Conservation (phyloP, 1,284 basidiomycete species). For the Fomitiporia mediterranea region DNA sequence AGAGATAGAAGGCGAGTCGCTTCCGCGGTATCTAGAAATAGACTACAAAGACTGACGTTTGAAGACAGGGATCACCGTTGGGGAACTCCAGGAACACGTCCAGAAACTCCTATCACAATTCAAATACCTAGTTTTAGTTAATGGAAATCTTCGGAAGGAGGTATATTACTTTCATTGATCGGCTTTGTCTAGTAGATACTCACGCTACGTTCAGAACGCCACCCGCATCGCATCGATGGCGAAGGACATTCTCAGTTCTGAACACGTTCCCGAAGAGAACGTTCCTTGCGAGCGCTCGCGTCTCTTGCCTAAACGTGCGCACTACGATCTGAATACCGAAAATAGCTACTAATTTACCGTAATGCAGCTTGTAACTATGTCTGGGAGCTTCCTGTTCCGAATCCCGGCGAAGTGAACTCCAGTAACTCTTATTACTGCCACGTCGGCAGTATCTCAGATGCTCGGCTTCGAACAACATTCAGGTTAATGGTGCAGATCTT, state of each 20-base stretch:
- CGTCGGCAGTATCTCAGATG: conserved; percentile 58
- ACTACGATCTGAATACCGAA: not conserved
- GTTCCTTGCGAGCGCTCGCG: conserved; percentile 57
- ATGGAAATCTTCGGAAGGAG: conserved; percentile 84
- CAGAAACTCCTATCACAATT: conserved; percentile 61
- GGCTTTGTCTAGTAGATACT: conserved; percentile 4
- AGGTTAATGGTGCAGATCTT: conserved; percentile 73
- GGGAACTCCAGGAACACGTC: conserved; percentile 71
- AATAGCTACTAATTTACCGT: conserved; percentile 21
- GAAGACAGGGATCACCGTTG: conserved; percentile 57
- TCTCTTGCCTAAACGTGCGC: conserved; percentile 61
- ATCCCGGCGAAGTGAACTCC: conserved; percentile 86
- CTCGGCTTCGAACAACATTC: conserved; percentile 53
- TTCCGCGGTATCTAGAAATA: conserved; percentile 8
- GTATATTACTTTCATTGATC: conserved; percentile 39
- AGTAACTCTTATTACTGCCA: conserved; percentile 78
- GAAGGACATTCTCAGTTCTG: conserved; percentile 63
- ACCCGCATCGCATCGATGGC: conserved; percentile 66
- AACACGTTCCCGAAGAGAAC: conserved; percentile 52
- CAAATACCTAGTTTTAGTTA: conserved; percentile 73
- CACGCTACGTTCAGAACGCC: conserved; percentile 53
- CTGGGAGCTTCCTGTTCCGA: conserved; percentile 71
- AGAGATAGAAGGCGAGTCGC: conserved; percentile 68
- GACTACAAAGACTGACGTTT: conserved; percentile 2
- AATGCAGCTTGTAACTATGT: conserved; percentile 65